phyloP scores from a whole-genome alignment of 1,284 basidiomycete genomes.

The Sporisorium scitamineum region DNA sequence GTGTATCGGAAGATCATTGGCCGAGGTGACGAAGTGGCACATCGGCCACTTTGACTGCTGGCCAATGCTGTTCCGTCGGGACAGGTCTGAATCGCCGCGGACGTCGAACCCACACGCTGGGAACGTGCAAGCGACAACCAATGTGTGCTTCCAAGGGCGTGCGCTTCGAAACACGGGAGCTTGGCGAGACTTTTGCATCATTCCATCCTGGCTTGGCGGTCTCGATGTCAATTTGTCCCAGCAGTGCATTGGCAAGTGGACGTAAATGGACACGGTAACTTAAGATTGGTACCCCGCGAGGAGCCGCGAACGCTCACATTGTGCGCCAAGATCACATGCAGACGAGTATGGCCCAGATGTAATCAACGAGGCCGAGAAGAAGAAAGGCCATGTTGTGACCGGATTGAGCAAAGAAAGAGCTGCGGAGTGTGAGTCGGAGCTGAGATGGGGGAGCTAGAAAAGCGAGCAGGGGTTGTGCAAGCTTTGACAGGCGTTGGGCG shows the following conservation, averaged over 20 bases:
- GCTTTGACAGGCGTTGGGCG: too few relatives aligned
- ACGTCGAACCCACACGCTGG: background rate
- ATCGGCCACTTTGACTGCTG: too few relatives aligned
- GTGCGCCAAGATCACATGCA: too few relatives aligned
- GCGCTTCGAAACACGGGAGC: background rate
- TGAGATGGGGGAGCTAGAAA: background rate
- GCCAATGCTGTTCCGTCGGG: background rate
- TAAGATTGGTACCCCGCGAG: too few relatives aligned
- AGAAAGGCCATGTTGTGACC: background rate
- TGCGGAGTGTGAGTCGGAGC: conserved; percentile 12
- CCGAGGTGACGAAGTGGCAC: too few relatives aligned
- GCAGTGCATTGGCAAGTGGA: too few relatives aligned
- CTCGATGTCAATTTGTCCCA: background rate
- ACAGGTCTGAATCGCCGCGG: background rate
- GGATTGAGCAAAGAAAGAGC: conserved; percentile 5
- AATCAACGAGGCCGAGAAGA: too few relatives aligned
- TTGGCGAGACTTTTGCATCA: too few relatives aligned
- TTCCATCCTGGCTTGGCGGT: background rate
- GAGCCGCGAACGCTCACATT: background rate
- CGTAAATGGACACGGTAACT: too few relatives aligned
- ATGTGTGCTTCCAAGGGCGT: background rate
- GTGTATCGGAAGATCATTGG: background rate
- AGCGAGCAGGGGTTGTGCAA: too few relatives aligned
- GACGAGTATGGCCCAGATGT: too few relatives aligned
- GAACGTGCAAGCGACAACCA: background rate